phyloP scores from a whole-genome alignment of 73 alveolate genomes.

The Tetrahymena thermophila region DNA sequence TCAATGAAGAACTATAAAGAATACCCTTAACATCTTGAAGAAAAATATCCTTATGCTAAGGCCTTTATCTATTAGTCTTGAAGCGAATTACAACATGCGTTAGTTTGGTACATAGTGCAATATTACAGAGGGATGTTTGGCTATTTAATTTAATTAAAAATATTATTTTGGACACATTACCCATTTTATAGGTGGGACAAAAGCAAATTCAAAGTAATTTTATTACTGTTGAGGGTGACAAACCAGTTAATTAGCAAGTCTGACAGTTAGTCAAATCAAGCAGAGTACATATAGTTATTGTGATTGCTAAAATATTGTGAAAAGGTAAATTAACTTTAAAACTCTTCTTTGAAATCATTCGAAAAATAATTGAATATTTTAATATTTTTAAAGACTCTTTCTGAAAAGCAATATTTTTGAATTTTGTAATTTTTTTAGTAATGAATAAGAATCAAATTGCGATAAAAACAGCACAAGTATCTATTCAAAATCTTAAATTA shows the following conservation, averaged over 20 bases:
- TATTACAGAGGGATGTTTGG: background rate
- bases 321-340: background rate
- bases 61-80: background rate
- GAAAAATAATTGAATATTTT: background rate
- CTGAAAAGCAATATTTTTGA: background rate
- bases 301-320: background rate
- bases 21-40: background rate
- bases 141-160: background rate
- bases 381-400: background rate
- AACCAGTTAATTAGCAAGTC: background rate
- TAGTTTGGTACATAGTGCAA: background rate
- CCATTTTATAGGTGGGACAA: background rate
- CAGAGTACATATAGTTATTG: background rate
- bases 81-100: background rate
- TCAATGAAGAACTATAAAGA: background rate
- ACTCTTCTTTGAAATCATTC: background rate
- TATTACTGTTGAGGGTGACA: background rate
- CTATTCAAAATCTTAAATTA: background rate
- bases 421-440: background rate
- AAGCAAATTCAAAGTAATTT: background rate
- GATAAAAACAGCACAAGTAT: background rate
- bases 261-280: background rate
- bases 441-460: background rate
- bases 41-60: background rate
- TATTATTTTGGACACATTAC: background rate